Base-by-base conservation (phyloP, 768 basidiomycete species). In the Gloeopeniophorella convolvens region DNA sequence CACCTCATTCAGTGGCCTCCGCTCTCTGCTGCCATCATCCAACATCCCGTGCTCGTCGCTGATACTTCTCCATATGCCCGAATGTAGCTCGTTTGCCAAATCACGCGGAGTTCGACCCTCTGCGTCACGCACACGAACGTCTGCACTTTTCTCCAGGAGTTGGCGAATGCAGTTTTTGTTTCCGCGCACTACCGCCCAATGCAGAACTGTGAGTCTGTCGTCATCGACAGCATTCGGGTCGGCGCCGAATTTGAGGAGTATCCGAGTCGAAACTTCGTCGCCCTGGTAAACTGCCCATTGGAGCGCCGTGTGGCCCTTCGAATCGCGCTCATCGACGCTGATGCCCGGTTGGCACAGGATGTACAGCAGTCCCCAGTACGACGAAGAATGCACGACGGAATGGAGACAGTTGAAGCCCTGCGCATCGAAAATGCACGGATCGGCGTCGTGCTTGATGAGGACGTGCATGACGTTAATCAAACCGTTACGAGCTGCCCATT, bases 201-300 rank as follows among this genome's bases (percentile, higher is more conserved):
- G 95, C 34, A 99, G 72, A 1, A 94, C 85, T 1, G 89, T 77
- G 44, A 96, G 74, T 0, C 91, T 92, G 0, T 78, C 69, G 57
- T 85, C 80, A 63, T 97, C 95, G 31, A 76, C 76, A 9, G 83
- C 67, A 53, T 80, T 80, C 2, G 84, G 74, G 49, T 82, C 85
- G 3, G 95, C 92, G 3, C 89, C 90, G 56, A 92, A 87, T 48
- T 82, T 78, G 42, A 99, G 74, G 36, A 99, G 68, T 40, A 99
- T 66, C 57, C 95, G 90, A 5, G 95, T 91, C 2, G 87, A 91
- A 18, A 97, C 76, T 2, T 90, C 90, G 63, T 99, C 95, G 36
- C 94, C 91, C 65, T 97, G 95, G 66, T 96, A 97, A 12, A 89
- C 89, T 3, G 95, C 95, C 95, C 95, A 99, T 86, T 96, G 95